Percentiles rank a stretch among this genome's conserved stretches.
These are phyloP conservation scores for Pseudogymnoascus destructans DNA, from an alignment of 2,329 filamentous ascomycete species.

Conservation along the genomic window DNA sequence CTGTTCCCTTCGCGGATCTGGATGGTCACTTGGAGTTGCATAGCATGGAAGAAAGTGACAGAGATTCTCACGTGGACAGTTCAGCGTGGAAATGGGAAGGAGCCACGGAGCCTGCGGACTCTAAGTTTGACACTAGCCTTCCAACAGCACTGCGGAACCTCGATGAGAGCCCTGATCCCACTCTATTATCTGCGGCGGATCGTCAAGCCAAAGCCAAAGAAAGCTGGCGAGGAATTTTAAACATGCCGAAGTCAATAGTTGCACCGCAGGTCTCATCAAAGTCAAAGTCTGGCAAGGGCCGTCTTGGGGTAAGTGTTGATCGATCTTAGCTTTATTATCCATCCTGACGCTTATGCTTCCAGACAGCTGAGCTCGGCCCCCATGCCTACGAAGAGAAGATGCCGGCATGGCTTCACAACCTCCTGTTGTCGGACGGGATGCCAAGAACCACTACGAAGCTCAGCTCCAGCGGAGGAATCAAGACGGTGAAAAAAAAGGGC, in stretches of 20 bases:
- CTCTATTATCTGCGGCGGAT: slow-evolving; percentile 11
- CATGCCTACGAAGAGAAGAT: slow-evolving; percentile 63
- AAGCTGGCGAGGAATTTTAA: slow-evolving; percentile 25
- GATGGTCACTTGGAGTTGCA: slow-evolving; percentile 49
- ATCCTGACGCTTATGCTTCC: slow-evolving; percentile 15
- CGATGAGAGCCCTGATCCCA: slow-evolving; percentile 12
- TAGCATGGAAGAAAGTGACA: slow-evolving; percentile 16
- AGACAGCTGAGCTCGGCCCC: slow-evolving; percentile 51
- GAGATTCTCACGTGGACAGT: slow-evolving; percentile 10
- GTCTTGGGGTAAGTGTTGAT: slow-evolving; percentile 25
- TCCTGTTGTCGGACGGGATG: slow-evolving; percentile 48
- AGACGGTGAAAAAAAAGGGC: slow-evolving; percentile 31
- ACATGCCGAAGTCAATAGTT: slow-evolving; percentile 21
- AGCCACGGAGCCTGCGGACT: neutral
- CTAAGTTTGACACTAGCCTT: slow-evolving; percentile 18
- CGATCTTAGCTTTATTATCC: neutral
- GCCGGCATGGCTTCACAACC: slow-evolving; percentile 52
- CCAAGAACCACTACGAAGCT: slow-evolving; percentile 40
- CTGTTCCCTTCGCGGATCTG: slow-evolving; percentile 38
- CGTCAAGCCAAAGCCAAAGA: slow-evolving; percentile 19
- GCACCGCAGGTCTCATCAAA: neutral
- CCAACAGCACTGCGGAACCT: slow-evolving; percentile 20
- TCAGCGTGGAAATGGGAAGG: slow-evolving; percentile 9
- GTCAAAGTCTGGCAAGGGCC: slow-evolving; percentile 15
- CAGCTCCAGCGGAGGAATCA: slow-evolving; percentile 30